These are phyloP conservation scores for Sclerotiophoma versabilis DNA, from an alignment of 2,329 filamentous ascomycete genomes.

Conservation along the genomic window DNA sequence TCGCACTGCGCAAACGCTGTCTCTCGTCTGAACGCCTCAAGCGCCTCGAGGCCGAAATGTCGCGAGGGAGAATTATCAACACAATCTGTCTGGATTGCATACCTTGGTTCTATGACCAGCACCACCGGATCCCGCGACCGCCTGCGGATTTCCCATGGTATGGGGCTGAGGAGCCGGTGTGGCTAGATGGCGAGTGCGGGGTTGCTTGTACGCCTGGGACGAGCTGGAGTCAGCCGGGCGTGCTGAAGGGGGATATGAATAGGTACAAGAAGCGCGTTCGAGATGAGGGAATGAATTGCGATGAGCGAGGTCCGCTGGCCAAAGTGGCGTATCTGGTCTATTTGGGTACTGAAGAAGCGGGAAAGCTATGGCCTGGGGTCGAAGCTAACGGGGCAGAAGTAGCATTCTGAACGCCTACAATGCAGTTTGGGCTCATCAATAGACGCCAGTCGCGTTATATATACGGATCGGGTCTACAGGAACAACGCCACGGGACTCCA, in stretches of 20 bases:
- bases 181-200: constrained; percentile 13
- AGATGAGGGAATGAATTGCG: neutral
- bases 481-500: too few species aligned
- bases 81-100: constrained; percentile 30
- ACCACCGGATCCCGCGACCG: constrained; percentile 14
- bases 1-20: constrained; percentile 23
- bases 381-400: constrained; percentile 5
- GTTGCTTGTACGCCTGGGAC: constrained; percentile 1
- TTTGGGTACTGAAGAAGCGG: constrained; percentile 15
- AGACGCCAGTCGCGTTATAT: too few species aligned
- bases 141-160: constrained; percentile 24
- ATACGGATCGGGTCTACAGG: too few species aligned
- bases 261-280: neutral
- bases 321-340: constrained; percentile 23
- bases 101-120: constrained; percentile 28
- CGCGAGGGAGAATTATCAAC: constrained; percentile 19
- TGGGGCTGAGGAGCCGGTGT: neutral
- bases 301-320: constrained; percentile 5
- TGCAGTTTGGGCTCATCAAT: too few species aligned
- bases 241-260: constrained; percentile 2
- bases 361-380: constrained; percentile 9
- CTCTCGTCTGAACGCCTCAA: constrained; percentile 14
- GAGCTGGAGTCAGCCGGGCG: constrained; percentile 6
- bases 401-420: neutral
- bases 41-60: constrained; percentile 20